Evolutionary conservation across 305 asterid genomes (phyloP).

Genomic region (Fraxinus velutina): DNA sequence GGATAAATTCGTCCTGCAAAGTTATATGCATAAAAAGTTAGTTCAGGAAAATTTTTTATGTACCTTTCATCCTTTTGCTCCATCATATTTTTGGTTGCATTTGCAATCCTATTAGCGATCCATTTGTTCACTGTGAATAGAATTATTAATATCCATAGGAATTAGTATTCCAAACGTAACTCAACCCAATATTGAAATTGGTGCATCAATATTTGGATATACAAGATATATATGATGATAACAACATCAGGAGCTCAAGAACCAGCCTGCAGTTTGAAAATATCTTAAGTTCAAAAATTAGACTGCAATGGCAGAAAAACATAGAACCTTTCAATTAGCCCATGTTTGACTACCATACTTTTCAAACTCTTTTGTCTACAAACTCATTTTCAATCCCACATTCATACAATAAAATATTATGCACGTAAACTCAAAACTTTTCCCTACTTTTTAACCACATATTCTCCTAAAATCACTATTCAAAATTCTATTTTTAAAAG

Average conservation of each 20-base stretch:
- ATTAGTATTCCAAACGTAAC: background rate
- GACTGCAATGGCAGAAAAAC: background rate
- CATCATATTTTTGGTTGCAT: conserved; percentile 86
- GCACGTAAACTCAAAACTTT: background rate
- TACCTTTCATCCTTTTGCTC: conserved; percentile 97
- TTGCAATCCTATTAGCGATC: conserved; percentile 87
- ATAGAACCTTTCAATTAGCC: background rate
- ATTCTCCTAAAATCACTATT: background rate
- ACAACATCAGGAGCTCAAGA: background rate
- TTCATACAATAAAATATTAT: background rate
- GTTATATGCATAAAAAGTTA: background rate
- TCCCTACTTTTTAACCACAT: background rate
- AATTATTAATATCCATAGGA: conserved; percentile 17
- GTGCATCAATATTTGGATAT: background rate
- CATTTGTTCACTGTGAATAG: conserved; percentile 75
- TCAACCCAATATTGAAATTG: background rate
- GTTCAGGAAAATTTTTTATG: conserved; percentile 7
- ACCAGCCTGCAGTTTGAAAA: background rate
- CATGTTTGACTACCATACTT: background rate
- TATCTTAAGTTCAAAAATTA: background rate
- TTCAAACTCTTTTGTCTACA: background rate
- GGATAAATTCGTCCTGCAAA: background rate
- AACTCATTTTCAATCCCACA: background rate
- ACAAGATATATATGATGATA: background rate
- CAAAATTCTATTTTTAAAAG: background rate